Base-by-base conservation (phyloP, 169 alveolate species). In the Theileria luwenshuni region DNA sequence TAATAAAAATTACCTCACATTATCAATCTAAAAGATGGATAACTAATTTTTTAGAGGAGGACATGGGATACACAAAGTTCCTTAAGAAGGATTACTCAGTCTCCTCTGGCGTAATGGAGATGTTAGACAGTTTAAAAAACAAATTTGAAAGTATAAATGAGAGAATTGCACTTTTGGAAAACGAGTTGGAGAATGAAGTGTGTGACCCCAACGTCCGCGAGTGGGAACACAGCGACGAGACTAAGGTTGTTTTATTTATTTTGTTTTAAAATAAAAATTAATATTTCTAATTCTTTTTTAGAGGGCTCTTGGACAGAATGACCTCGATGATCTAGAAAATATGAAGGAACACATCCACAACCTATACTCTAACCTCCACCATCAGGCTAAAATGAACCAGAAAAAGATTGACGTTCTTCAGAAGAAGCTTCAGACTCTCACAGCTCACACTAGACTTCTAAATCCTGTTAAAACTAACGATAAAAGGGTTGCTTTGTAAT, bases 371-470 rank as follows among this genome's bases (percentile, higher is more conserved):
- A 49, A 73, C 32, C 52, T 81, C 21, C 61, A 68, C 54, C 72
- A 81, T 35, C 89, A 81, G 64, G 86, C 81, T n/a, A 81, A 81
- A 69, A 43, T 67, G 32, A 81, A 81, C 65, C 73, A 65, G 60
- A 52, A 68, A 69, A 81, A 81, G 74, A 81, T 81, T n/a, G 77
- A 72, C 12, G 89, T 76, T 3, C 43, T 81, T 64, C 72, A 77
- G n/a, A 64, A 81, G 61, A 65, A 72, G 41, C 48, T 81, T 28
- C 23, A 41, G 56, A 60, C 75, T 2, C 59, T 74, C 38, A 76
- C 63, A 32, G 79, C 89, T 25, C 89, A 81, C 85, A 73, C 86
- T 81, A 33, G 90, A 90, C 38, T 94, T 71, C 28, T 87, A 47
- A 32, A 64, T 23, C 35, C 56, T 52, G 59, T 76, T 17, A 71